phyloP scores from a whole-genome alignment of 1,284 basidiomycete genomes.

The Moniliophthora roreri region DNA sequence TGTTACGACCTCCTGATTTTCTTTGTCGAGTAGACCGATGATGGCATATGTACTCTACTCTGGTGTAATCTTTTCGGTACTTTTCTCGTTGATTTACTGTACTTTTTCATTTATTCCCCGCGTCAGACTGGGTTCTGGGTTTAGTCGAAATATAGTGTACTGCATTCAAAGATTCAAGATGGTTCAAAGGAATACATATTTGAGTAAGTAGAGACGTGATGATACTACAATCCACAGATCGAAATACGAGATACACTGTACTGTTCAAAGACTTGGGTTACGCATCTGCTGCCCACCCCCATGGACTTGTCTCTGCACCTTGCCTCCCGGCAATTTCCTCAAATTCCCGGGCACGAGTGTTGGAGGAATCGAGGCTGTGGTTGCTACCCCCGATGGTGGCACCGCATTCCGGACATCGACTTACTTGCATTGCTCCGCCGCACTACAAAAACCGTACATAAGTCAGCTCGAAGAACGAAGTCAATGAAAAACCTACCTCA shows the following conservation, averaged over 20 bases:
- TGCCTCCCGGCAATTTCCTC: conserved; percentile 35
- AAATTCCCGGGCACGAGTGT: conserved; percentile 43
- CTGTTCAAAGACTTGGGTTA: not conserved
- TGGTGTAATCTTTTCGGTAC: too few species aligned
- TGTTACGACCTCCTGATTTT: not conserved
- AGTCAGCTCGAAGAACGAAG: conserved; percentile 14
- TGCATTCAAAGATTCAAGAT: too few species aligned
- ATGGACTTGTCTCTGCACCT: conserved; percentile 17
- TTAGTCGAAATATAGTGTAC: too few species aligned
- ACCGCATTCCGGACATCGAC: conserved; percentile 47
- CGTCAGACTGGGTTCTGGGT: too few species aligned
- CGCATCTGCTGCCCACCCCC: conserved; percentile 19
- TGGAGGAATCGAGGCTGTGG: conserved; percentile 42
- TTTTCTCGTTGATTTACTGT: too few species aligned
- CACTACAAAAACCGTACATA: conserved; percentile 35
- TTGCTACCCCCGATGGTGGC: conserved; percentile 46
- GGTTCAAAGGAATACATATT: too few species aligned
- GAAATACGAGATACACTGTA: too few species aligned
- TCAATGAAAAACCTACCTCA: conserved; percentile 29
- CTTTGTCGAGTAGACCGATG: too few species aligned
- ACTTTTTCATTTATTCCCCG: too few species aligned
- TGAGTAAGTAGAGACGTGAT: too few species aligned
- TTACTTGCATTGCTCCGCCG: conserved; percentile 44
- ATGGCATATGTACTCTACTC: too few species aligned
- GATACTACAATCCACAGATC: too few species aligned